Percentiles rank a stretch among this genome's conserved stretches.
Evolutionary conservation across 768 basidiomycete species (phyloP).

Genomic region (Dacryopinax spathularia): DNA sequence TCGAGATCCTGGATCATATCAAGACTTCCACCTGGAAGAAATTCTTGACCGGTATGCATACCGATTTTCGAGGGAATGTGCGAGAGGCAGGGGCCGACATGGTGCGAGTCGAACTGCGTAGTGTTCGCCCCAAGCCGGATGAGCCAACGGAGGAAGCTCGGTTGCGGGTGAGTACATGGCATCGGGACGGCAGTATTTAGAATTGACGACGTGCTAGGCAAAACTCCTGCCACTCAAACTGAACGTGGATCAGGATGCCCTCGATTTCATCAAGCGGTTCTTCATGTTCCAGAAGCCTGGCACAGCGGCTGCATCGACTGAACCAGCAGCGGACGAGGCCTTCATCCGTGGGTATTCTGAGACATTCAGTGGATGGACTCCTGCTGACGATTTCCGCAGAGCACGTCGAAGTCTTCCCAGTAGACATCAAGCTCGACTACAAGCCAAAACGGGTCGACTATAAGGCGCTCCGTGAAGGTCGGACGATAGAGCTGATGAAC

Average conservation of each 20-base stretch:
- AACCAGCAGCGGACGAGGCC: conserved; percentile 35
- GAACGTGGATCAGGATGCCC: conserved; percentile 95
- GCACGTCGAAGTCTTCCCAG: conserved; percentile 85
- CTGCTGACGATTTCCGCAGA: conserved; percentile 33
- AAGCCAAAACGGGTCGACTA: conserved; percentile 97
- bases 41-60: conserved; percentile 73
- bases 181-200: background rate
- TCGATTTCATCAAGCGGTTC: conserved; percentile 95
- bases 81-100: conserved; percentile 87
- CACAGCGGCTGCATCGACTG: conserved; percentile 22
- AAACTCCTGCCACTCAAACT: conserved; percentile 81
- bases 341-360: conserved; percentile 51
- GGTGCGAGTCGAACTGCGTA: conserved; percentile 72
- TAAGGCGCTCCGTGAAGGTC: conserved; percentile 72
- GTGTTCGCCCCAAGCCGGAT: conserved; percentile 55
- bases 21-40: conserved; percentile 98
- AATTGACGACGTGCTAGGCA: conserved; percentile 35
- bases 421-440: conserved; percentile 93
- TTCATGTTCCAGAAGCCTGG: conserved; percentile 70
- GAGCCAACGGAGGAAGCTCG: conserved; percentile 61
- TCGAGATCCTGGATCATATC: conserved; percentile 93
- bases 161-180: conserved; percentile 44
- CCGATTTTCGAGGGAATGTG: conserved; percentile 74
- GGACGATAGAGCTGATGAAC: conserved; percentile 95
- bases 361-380: background rate